These are phyloP conservation scores for Lignosus rhinocerotis DNA, from an alignment of 1,284 basidiomycete genomes.

Conservation along the genomic window DNA sequence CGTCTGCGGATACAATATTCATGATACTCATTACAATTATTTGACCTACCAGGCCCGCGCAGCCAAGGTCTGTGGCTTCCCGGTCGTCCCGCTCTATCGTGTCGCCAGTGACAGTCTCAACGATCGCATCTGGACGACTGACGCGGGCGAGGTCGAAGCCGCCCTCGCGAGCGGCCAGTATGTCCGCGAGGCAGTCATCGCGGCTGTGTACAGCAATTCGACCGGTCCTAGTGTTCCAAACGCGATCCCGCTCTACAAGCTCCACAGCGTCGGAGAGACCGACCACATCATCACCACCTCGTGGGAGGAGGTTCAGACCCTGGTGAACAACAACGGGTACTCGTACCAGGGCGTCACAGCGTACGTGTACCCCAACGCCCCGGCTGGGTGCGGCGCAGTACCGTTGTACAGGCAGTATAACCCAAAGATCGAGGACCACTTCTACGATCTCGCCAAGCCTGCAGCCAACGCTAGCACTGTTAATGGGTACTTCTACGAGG, in stretches of 20 bases:
- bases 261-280: neutral
- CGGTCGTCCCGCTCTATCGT: slow-evolving; percentile 3
- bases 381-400: neutral
- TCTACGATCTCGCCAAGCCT: neutral
- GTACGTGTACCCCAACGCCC: neutral
- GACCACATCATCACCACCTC: slow-evolving; percentile 6
- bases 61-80: slow-evolving; percentile 3
- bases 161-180: slow-evolving; percentile 2
- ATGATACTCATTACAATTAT: neutral
- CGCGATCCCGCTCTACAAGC: slow-evolving; percentile 1
- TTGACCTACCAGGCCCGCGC: slow-evolving; percentile 1
- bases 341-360: slow-evolving; percentile 1
- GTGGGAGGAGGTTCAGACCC: neutral
- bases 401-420: slow-evolving; percentile 6
- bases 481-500: neutral
- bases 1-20: no score
- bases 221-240: neutral
- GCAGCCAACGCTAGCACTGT: neutral
- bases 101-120: slow-evolving; percentile 1
- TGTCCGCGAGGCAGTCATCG: slow-evolving; percentile 1
- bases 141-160: neutral
- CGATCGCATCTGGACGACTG: slow-evolving; percentile 7
- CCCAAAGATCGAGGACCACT: neutral
- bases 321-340: neutral
- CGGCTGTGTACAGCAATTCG: neutral